Evolutionary conservation across 768 basidiomycete species (phyloP).

Genomic region (Infundibulicybe gibba): DNA sequence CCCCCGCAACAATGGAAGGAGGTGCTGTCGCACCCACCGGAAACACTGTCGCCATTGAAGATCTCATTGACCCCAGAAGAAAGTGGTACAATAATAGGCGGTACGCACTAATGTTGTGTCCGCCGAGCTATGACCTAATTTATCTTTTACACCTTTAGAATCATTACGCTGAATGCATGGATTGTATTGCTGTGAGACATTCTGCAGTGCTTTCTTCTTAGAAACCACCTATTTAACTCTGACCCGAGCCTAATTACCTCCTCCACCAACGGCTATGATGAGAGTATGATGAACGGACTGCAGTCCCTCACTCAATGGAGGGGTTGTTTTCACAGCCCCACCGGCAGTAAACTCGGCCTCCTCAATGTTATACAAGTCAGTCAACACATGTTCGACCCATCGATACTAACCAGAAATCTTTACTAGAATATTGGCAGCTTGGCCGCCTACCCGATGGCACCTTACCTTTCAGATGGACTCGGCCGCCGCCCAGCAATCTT

Average conservation of each 20-base stretch:
- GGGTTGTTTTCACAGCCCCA: conserved; percentile 55
- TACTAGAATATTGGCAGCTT: conserved; percentile 67
- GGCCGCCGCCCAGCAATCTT: conserved; percentile 69
- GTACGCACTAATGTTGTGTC: conserved; percentile 25
- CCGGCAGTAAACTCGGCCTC: conserved; percentile 58
- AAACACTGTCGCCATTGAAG: conserved; percentile 34
- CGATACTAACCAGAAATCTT: neutral
- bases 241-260: conserved; percentile 62
- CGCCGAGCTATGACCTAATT: neutral
- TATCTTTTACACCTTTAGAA: conserved; percentile 24
- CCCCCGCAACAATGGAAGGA: conserved; percentile 46
- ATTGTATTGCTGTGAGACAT: conserved; percentile 63
- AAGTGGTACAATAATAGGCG: conserved; percentile 79
- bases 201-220: neutral
- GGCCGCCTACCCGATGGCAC: conserved; percentile 66
- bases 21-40: conserved; percentile 39
- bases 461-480: conserved; percentile 68
- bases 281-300: conserved; percentile 79
- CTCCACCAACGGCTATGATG: conserved; percentile 74
- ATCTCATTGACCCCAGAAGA: conserved; percentile 59
- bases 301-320: conserved; percentile 70
- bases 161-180: conserved; percentile 67
- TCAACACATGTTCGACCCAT: conserved; percentile 1
- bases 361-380: conserved; percentile 72
- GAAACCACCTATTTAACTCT: neutral